Base-by-base conservation (phyloP, 257 asterid genomes). In the Cinchona pubescens region DNA sequence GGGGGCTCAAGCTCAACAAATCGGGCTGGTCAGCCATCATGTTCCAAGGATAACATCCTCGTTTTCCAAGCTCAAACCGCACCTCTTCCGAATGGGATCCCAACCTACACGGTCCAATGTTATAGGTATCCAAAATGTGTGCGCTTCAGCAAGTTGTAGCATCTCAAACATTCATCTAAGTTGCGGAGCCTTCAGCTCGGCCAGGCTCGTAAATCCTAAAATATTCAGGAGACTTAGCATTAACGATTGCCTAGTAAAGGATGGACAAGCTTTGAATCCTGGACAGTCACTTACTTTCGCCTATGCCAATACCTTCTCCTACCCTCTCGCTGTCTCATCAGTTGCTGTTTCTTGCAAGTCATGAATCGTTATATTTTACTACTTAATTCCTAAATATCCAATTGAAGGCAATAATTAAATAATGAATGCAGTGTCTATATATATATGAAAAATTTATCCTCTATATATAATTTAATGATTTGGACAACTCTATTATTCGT, bases 171-270 rank as follows among this genome's bases (percentile, higher is more conserved):
- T 92, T 82, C 98, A 92, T 78, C 75, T 90, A 32, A 86, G 81
- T 53, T 92, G 98, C 71, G 97, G 96, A 3, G 88, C 89, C 92
- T 92, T 87, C 83, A 87, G 94, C 82, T 83, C 98, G 0, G 96
- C 91, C 42, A 72, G 90, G 9, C 59, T 85, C 55, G 53, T 91
- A 1, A 70, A 89, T 42, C 98, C 98, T 0, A 43, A 6, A 2
- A 10, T 87, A 10, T 89, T 92, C 76, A 76, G 87, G 37, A 63
- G 98, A 29, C 5, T 92, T 0, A 58, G 34, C 0, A 82, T 81
- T 56, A 75, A 91, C 0, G 93, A 92, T 29, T 92, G 98, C 79
- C 89, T 92, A 11, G 90, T 91, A 23, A 91, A 91, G 10, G 82
- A 87, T 49, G 97, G 98, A 2, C 48, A 70, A 35, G 83, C 96